Evolutionary conservation across 1,284 basidiomycete species (phyloP), one percentile per base, ranked within the genome.

Genomic region (Porogramme epimiltina): DNA sequence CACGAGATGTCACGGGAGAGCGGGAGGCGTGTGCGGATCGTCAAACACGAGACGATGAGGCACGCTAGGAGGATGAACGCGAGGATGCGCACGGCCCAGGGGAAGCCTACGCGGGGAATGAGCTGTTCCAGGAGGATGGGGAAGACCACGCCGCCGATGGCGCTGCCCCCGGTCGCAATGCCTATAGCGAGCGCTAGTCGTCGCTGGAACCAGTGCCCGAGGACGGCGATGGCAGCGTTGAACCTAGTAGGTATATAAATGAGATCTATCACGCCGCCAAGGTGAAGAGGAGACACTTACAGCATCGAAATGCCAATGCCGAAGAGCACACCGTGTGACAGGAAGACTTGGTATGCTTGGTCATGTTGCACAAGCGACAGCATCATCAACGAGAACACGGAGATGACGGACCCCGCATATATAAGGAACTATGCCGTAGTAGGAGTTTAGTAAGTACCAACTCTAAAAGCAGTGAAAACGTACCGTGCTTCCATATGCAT

Each of bases 91-190:
- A 84, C 76, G 1, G 77, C 75, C 85, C 84, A 87, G 5, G 72
- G 76, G 61, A 86, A 88, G 0, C 83, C 85, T 34, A 85, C 62
- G 20, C 51, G 53, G 37, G 70, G 59, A 56, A 87, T 84, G 15
- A 87, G 75, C 24, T 68, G 70, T 59, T 82, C 79, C 18, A 88
- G 72, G 66, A 85, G 71, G 51, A 88, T 77, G 0, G 85, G 84
- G 56, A 81, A 85, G n/a, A 86, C 66, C 4, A 87, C 80, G 5
- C 85, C 85, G 24, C 85, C 85, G 78, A 62, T 51, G 34, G 67
- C 66, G 49, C 65, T 64, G 20, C 66, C 66, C 3, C 65, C 61
- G 1, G 65, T 77, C 71, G 49, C 64, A 56, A 64, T 81, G 79
- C 68, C 82, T 70, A 20, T 80, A 78, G 4, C 83, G 75, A 36